Percentiles rank a stretch among this genome's conserved stretches.
These are phyloP conservation scores for Phycomyces blakesleeanus DNA, from an alignment of 192 early-diverging fungal genomes.

Conservation along the genomic window DNA sequence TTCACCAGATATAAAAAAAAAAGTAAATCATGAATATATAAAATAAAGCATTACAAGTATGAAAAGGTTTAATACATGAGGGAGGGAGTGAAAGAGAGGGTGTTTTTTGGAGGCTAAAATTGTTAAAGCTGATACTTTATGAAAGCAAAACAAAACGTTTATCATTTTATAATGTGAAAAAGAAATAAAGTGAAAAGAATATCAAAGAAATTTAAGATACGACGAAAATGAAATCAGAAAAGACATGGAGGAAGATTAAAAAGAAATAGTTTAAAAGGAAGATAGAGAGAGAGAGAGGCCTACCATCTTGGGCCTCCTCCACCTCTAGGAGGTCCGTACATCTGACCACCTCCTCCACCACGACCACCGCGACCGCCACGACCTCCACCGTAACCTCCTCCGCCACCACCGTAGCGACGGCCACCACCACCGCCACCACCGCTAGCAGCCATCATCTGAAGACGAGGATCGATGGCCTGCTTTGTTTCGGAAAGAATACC, in stretches of 20 bases:
- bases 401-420: slow-evolving; percentile 19
- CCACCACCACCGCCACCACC: slow-evolving; percentile 39
- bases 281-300: neutral
- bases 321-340: slow-evolving; percentile 41
- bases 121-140: no score
- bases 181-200: no score
- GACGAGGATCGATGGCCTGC: slow-evolving; percentile 79
- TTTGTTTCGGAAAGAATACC: slow-evolving; percentile 88
- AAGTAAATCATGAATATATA: no score
- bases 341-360: slow-evolving; percentile 43
- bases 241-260: neutral
- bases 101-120: no score
- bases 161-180: no score
- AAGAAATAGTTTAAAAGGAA: neutral
- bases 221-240: no score
- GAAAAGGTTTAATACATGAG: no score
- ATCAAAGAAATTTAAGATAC: no score
- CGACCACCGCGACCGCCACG: slow-evolving; percentile 28
- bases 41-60: no score
- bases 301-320: slow-evolving; percentile 39
- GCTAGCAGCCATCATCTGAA: slow-evolving; percentile 60
- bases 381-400: slow-evolving; percentile 26
- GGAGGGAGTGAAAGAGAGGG: no score
- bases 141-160: no score
- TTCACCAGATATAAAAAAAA: no score